Conservation (phyloP, 768 basidiomycete species). For the Hygrocybe coccinea region DNA sequence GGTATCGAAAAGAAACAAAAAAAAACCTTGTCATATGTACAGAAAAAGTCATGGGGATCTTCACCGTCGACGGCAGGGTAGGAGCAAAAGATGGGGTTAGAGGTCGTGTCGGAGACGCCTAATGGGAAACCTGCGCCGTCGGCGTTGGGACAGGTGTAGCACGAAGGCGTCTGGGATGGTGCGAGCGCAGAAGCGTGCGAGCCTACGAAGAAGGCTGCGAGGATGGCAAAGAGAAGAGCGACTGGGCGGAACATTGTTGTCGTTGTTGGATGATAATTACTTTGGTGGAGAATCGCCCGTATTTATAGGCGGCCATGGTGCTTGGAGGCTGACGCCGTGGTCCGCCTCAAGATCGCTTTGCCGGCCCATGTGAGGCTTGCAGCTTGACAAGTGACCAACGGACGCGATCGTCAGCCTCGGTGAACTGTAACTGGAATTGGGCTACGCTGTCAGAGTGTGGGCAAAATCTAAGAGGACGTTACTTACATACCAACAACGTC, state of each 20-base stretch:
- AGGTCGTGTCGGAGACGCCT: neutral
- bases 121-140: neutral
- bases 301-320: too few species aligned
- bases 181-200: neutral
- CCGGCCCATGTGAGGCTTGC: too few species aligned
- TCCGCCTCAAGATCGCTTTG: neutral
- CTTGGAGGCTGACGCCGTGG: too few species aligned
- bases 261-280: neutral
- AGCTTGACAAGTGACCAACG: too few species aligned
- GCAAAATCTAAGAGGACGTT: too few species aligned
- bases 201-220: neutral
- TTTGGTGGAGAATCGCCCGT: too few species aligned
- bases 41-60: neutral
- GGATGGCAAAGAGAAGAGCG: neutral
- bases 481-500: too few species aligned
- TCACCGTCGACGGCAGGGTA: neutral
- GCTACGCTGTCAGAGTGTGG: too few species aligned
- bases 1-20: neutral
- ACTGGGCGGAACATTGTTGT: neutral
- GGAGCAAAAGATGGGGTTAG: neutral
- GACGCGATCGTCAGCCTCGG: too few species aligned
- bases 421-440: too few species aligned
- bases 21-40: neutral
- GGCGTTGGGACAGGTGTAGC: neutral
- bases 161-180: neutral